Evolutionary conservation across 2,329 filamentous ascomycete species (phyloP).

Genomic region (Hypoxylon sp.): DNA sequence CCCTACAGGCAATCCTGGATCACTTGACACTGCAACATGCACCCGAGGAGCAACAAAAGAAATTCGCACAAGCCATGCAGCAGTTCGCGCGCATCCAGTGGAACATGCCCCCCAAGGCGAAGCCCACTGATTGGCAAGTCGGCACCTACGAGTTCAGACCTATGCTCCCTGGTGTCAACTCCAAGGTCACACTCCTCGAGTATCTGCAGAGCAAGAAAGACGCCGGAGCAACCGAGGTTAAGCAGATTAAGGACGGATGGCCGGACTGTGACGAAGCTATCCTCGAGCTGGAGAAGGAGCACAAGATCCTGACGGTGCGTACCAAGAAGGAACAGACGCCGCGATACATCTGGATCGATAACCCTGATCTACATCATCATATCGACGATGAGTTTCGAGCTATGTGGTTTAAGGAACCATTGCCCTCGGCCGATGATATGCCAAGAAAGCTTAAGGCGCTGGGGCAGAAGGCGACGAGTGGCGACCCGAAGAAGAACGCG

Average conservation of each 20-base stretch:
- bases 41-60: conserved; percentile 71
- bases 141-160: conserved; percentile 88
- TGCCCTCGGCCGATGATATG: conserved; percentile 80
- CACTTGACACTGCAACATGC: conserved; percentile 80
- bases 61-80: conserved; percentile 77
- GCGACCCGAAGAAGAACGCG: conserved; percentile 75
- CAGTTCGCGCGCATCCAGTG: conserved; percentile 71
- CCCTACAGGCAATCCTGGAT: conserved; percentile 81
- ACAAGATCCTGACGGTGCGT: conserved; percentile 85
- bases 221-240: conserved; percentile 83
- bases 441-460: conserved; percentile 81
- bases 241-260: conserved; percentile 97
- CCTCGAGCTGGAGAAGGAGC: conserved; percentile 79
- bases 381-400: conserved; percentile 86
- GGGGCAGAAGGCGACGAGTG: conserved; percentile 86
- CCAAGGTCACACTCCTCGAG: conserved; percentile 80
- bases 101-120: conserved; percentile 69
- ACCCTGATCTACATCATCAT: conserved; percentile 78
- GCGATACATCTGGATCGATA: conserved; percentile 89
- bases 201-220: conserved; percentile 86
- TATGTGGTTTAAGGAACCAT: conserved; percentile 84
- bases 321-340: conserved; percentile 94
- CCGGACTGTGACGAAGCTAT: conserved; percentile 84
- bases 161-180: conserved; percentile 82
- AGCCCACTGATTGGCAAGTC: conserved; percentile 67